These are phyloP conservation scores for Fragosphaeria purpurea DNA, from an alignment of 2,329 filamentous ascomycete species.

Conservation along the genomic window DNA sequence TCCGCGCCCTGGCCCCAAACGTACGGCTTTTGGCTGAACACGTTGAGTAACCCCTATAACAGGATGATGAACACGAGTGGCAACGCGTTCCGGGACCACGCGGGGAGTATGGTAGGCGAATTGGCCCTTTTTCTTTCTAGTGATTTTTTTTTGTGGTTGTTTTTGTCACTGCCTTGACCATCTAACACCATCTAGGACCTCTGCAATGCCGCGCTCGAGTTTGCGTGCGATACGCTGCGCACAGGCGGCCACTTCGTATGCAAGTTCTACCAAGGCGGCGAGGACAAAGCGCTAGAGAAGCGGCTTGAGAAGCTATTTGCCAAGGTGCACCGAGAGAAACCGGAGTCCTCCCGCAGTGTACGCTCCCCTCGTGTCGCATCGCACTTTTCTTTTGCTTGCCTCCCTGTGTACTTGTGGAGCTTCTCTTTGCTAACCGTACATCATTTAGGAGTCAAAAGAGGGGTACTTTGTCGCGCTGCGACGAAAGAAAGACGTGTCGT, in stretches of 20 bases:
- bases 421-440: background rate
- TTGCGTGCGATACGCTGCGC: conserved; percentile 75
- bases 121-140: conserved; percentile 19
- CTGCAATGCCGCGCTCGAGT: conserved; percentile 73
- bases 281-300: conserved; percentile 71
- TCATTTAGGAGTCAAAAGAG: conserved; percentile 65
- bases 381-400: conserved; percentile 10
- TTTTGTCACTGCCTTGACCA: conserved; percentile 25
- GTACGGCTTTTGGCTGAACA: conserved; percentile 69
- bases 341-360: conserved; percentile 80
- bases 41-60: conserved; percentile 86
- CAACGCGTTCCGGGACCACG: conserved; percentile 75
- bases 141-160: background rate
- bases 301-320: conserved; percentile 67
- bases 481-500: conserved; percentile 42
- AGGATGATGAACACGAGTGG: conserved; percentile 99
- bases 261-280: conserved; percentile 90
- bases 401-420: background rate
- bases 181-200: conserved; percentile 49
- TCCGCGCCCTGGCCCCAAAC: conserved; percentile 89
- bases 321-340: conserved; percentile 79
- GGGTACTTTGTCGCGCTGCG: conserved; percentile 73
- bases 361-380: conserved; percentile 17
- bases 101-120: conserved; percentile 72
- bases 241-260: conserved; percentile 84